Evolutionary conservation across 345 rosid genomes (phyloP).

Genomic region (Euphorbia peplus): DNA sequence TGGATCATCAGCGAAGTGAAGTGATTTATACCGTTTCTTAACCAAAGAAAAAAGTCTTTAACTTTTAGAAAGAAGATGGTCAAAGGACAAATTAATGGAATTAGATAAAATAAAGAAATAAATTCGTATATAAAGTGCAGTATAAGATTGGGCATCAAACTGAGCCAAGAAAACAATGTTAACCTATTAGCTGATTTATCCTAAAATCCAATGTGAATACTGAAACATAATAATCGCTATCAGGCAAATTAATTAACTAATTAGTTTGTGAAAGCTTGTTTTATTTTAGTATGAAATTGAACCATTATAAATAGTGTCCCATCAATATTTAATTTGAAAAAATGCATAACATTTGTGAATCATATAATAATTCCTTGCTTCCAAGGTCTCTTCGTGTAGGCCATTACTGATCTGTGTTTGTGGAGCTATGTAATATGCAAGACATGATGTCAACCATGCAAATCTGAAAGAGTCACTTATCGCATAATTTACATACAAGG

Average conservation of each 20-base stretch:
- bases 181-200: background rate
- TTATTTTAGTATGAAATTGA: too few relatives aligned
- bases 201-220: background rate
- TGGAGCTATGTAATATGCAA: constrained; percentile 1
- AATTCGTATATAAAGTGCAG: background rate
- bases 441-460: constrained; percentile 7
- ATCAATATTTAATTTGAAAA: background rate
- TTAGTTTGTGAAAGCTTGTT: too few relatives aligned
- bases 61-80: background rate
- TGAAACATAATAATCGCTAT: background rate
- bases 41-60: background rate
- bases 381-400: constrained; percentile 6
- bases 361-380: background rate
- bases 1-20: too few relatives aligned
- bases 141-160: constrained; percentile 2
- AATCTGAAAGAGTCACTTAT: background rate
- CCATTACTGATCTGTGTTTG: background rate
- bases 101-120: too few relatives aligned
- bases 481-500: background rate
- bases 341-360: background rate
- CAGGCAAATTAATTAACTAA: background rate
- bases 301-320: background rate
- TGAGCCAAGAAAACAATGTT: background rate
- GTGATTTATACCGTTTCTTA: background rate
- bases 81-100: background rate